Conservation (phyloP, 1,284 basidiomycete genomes). For the Cutaneotrichosporon cutaneum region DNA sequence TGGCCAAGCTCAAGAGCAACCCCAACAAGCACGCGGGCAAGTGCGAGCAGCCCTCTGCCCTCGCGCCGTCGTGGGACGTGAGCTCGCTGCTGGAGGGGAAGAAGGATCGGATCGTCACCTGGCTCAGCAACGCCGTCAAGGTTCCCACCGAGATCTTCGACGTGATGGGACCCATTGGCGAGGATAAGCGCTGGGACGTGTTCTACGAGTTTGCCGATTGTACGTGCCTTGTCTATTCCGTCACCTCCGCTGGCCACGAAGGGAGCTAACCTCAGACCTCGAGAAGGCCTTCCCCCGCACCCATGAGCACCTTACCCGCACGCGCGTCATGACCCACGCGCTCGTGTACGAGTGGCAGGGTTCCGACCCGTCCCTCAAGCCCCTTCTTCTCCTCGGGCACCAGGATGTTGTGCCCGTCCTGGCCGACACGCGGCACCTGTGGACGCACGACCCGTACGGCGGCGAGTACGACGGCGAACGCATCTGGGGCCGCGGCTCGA, state of each 20-base stretch:
- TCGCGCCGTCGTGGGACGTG: conserved; percentile 25
- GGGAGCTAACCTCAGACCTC: conserved; percentile 39
- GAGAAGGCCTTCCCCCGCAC: conserved; percentile 48
- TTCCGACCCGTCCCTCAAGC: conserved; percentile 60
- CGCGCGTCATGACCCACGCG: conserved; percentile 65
- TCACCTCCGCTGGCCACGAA: too few species aligned
- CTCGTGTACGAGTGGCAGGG: conserved; percentile 67
- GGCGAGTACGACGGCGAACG: conserved; percentile 63
- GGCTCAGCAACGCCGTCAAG: conserved; percentile 45
- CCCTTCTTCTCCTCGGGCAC: conserved; percentile 65
- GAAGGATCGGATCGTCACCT: conserved; percentile 37
- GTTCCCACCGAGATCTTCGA: conserved; percentile 53
- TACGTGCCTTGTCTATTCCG: conserved; percentile 22
- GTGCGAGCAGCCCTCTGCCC: conserved; percentile 14
- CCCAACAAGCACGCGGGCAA: conserved; percentile 3
- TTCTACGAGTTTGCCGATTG: conserved; percentile 51
- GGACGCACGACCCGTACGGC: conserved; percentile 65
- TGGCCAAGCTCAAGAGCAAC: neutral
- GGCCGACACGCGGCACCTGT: conserved; percentile 58
- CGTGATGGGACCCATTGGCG: conserved; percentile 49
- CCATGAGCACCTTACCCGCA: conserved; percentile 58
- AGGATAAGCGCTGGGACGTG: conserved; percentile 50
- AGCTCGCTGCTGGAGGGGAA: conserved; percentile 29
- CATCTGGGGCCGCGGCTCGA: conserved; percentile 64
- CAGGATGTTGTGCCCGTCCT: conserved; percentile 65